Base-by-base conservation (phyloP, 495 filamentous ascomycete species). In the Cryomyces minteri region DNA sequence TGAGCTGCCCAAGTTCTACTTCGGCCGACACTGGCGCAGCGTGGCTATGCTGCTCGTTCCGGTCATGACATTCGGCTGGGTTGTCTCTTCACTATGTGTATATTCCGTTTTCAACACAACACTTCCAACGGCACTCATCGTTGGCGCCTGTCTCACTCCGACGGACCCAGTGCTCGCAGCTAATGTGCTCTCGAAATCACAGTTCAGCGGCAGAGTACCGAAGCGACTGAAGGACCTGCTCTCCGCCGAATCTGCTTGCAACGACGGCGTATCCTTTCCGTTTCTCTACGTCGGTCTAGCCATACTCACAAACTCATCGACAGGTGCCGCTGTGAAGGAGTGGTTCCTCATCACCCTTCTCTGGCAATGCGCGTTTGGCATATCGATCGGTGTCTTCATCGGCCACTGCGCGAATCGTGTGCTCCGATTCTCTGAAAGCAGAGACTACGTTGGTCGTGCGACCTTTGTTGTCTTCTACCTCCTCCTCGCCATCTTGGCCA, bases 141-240 rank as follows among this genome's bases (percentile, higher is more conserved):
- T 72, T n/a, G 58, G 57, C 2, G 69, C 69, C 7, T 72, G 68
- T 48, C 55, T 71, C 11, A 62, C 68, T 0, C 68, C 67, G 3
- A 71, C 69, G 6, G 69, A 71, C 56, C 69, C 68, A 0, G 67
- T 72, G 6, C 56, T 72, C 9, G 64, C 69, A 12, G 63, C 69
- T 3, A 53, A 46, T 14, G 64, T 72, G 1, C 54, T 72, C n/a
- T 55, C 57, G 1, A 66, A 67, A 39, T 62, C 58, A 10, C 59
- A 46, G 29, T 72, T 72, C 55, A 61, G 56, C 36, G 48, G 51
- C 4, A 50, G 68, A 14, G 66, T 71, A 5, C 67, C 68, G 4
- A 60, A 55, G 34, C 51, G 67, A 4, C 43, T 72, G 32, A 64
- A 61, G 47, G 54, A 69, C 44, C 46, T 72, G 44, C 57, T 72